Base-by-base conservation (phyloP, 179 eudicot species). In the Spinacia oleracea region DNA sequence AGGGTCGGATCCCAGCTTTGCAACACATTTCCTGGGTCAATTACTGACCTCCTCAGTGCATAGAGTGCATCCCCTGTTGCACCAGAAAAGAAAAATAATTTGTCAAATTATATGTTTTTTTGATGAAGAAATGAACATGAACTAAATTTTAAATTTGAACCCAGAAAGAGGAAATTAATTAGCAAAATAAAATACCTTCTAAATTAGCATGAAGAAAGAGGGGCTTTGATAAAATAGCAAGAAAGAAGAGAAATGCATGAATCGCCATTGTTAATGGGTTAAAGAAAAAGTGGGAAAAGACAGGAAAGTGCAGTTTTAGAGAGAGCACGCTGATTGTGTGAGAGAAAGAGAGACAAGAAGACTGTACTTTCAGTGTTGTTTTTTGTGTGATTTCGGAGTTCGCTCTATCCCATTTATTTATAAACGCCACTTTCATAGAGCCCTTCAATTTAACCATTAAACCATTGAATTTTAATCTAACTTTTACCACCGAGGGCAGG, bases 1-100 rank as follows among this genome's bases (percentile, higher is more conserved):
- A 91, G 85, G n/a, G 97, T 93, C 5, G 97, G 96, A 88, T 93
- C 97, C 97, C 97, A 93, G 45, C 96, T 90, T 79, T 90, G 94
- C 64, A 91, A 43, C 2, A 93, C 91, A 78, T 90, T 89, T 58
- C 76, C 83, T 7, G 93, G 94, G 83, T 90, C 96, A 34, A 76
- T 73, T 74, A 91, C 91, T 18, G 83, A 82, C 35, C 87, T 91
- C 79, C 94, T 91, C 69, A 91, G 71, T 14, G 96, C 94, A 87
- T 84, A 88, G 12, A 93, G 86, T 50, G 96, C 97, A 88, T 91
- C 97, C 11, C 97, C 97, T 93, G 1, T 16, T 38, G n/a, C n/a
- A 38, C 1, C 40, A 12, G n/a, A 70, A n/a, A 9, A 40, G n/a
- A 40, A 1, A 31, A 35, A 9, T 2, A 38, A 40, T n/a, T 10